Evolutionary conservation across 495 filamentous ascomycete species (phyloP), one percentile per base, ranked within the genome.

Genomic region (Cercophora scortea): DNA sequence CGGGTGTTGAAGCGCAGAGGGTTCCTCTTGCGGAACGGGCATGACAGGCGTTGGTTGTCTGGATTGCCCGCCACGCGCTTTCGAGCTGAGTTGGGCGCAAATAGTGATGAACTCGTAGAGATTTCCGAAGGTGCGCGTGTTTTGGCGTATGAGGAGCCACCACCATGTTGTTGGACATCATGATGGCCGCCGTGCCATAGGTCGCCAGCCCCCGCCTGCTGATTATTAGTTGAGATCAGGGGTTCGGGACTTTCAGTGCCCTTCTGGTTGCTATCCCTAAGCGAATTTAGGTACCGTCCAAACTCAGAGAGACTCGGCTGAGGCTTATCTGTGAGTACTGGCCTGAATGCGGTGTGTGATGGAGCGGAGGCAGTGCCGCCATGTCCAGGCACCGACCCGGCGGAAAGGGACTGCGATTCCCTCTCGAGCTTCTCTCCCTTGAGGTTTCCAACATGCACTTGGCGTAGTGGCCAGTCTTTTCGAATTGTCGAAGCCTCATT

Each of bases 11-110:
- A 51, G 32, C 49, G 38, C 7, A 51, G 17, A 6, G 38, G 39
- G 5, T 51, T 51, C 5, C 49, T 25, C 32, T 51, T 51, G 8
- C 49, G 38, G 43, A 34, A 51, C 3, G 49, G 49, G 40, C 49
- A 51, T 3, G 49, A 34, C 2, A 51, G 49, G 10, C 9, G 33
- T 3, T 16, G 6, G 25, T n/a, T n/a, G n/a, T n/a, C n/a, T n/a
- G n/a, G n/a, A n/a, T n/a, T n/a, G n/a, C n/a, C n/a, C n/a, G n/a
- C n/a, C n/a, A n/a, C n/a, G n/a, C n/a, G n/a, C n/a, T n/a, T n/a
- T n/a, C n/a, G n/a, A n/a, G n/a, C n/a, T n/a, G n/a, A n/a, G n/a
- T n/a, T n/a, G n/a, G n/a, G n/a, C n/a, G n/a, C n/a, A n/a, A n/a
- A n/a, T n/a, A n/a, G n/a, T n/a, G n/a, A n/a, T n/a, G n/a, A n/a